Percentiles rank a stretch among this genome's conserved stretches.
These are phyloP conservation scores for Phalaenopsis hybrid DNA, from an alignment of 116 monocot genomes.

Conservation along the genomic window DNA sequence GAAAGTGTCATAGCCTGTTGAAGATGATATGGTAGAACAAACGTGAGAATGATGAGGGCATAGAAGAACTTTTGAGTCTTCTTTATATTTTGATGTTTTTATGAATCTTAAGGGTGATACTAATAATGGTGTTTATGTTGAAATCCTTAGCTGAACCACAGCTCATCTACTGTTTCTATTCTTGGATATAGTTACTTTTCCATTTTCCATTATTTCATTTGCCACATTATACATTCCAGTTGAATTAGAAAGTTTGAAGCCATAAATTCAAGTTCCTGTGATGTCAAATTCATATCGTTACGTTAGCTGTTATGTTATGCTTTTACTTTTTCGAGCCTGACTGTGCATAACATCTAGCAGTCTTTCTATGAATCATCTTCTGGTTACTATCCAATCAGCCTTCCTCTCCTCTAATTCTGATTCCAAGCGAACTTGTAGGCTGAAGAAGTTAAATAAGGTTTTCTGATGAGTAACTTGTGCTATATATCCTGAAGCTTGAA, in stretches of 20 bases:
- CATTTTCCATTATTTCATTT: conserved; percentile 1
- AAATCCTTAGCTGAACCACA: background rate
- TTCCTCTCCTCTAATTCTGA: too few relatives aligned
- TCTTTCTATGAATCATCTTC: too few relatives aligned
- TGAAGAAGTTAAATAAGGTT: too few relatives aligned
- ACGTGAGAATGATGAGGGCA: background rate
- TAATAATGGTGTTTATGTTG: background rate
- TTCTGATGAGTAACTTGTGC: too few relatives aligned
- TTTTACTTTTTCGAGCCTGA: too few relatives aligned
- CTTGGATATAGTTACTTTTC: background rate
- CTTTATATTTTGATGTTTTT: background rate
- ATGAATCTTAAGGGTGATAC: background rate
- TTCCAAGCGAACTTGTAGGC: too few relatives aligned
- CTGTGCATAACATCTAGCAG: too few relatives aligned
- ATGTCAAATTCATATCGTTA: too few relatives aligned
- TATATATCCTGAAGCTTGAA: too few relatives aligned
- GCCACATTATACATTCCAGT: background rate
- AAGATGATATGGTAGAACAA: background rate
- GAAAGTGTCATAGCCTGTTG: background rate
- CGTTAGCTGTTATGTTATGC: too few relatives aligned
- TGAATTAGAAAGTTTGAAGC: background rate
- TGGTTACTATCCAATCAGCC: too few relatives aligned
- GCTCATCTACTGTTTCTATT: background rate
- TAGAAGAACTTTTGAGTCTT: background rate
- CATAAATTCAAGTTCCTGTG: too few relatives aligned